phyloP scores from a whole-genome alignment of 306 rosid species.

The Benincasa hispida region DNA sequence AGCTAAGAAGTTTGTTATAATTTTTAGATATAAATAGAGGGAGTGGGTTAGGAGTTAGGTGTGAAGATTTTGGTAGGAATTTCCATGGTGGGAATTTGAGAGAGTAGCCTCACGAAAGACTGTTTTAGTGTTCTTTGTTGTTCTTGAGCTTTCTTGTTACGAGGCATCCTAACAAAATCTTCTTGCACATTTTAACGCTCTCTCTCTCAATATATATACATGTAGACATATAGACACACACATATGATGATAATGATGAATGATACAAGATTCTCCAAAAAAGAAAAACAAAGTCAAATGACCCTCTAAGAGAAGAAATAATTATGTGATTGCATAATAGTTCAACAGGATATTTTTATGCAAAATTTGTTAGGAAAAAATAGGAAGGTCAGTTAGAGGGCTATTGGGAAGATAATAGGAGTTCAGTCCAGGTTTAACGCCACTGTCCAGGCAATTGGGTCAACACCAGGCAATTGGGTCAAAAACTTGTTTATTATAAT shows the following conservation, averaged over 20 bases:
- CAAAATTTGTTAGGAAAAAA: neutral
- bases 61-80: too few species aligned
- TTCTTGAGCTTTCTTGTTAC: too few species aligned
- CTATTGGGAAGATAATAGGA: neutral
- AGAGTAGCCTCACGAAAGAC: too few species aligned
- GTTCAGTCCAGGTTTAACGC: neutral
- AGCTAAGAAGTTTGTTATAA: too few species aligned
- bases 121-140: too few species aligned
- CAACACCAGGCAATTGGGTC: neutral
- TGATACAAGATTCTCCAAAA: neutral
- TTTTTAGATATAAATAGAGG: too few species aligned
- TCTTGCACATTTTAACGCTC: neutral
- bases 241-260: neutral
- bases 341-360: neutral
- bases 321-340: neutral
- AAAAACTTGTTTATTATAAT: neutral
- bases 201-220: neutral
- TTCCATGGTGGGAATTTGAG: too few species aligned
- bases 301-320: neutral
- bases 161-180: neutral
- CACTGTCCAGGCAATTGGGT: neutral
- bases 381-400: neutral
- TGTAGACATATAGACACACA: too few species aligned
- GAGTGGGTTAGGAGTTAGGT: too few species aligned
- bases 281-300: neutral